Evolutionary conservation across 768 basidiomycete species (phyloP), one percentile per base, ranked within the genome.

Genomic region (Trametes cubensis): DNA sequence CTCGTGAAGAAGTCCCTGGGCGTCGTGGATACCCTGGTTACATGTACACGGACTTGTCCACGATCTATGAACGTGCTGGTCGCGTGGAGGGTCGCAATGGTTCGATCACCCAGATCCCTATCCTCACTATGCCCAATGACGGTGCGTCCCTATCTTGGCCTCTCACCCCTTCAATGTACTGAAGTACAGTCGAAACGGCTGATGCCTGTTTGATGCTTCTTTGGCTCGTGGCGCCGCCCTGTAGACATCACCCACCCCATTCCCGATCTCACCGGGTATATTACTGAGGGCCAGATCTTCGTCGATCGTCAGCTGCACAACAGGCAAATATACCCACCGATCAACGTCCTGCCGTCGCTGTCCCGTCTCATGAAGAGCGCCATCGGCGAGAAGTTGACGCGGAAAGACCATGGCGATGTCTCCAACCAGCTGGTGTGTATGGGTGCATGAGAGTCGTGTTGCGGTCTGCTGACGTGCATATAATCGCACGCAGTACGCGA

Each of bases 351-450:
- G 49, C 97, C 97, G 63, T 98, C 97, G 66, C 83, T 99, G 72
- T 98, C 97, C 69, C 95, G 97, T 77, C 80, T 99, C 75, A 99
- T 99, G 97, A 99, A 99, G 88, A 94, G 91, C 69, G 97, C 97
- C 66, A 98, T 98, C 76, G 97, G 97, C 67, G 96, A 98, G 79
- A 86, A 92, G 77, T 81, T 98, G 72, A 98, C 97, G 61, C 84
- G 97, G 75, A 96, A 96, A 78, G 97, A 99, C 77, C 97, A 98
- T 75, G 92, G 95, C 71, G 97, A 99, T 77, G 97, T 99, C 39
- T 98, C 97, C 15, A 99, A 99, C 81, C 96, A 98, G 79, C 79
- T 97, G 81, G 94, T 93, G 69, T 59, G 92, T 79, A 58, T 58
- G 39, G 65, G 28, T 41, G 38, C 41, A 44, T 7, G 28, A 17